Percentiles rank a stretch among this genome's conserved stretches.
Evolutionary conservation across 2,329 filamentous ascomycete genomes (phyloP).

Genomic region (Penicillium sp.): DNA sequence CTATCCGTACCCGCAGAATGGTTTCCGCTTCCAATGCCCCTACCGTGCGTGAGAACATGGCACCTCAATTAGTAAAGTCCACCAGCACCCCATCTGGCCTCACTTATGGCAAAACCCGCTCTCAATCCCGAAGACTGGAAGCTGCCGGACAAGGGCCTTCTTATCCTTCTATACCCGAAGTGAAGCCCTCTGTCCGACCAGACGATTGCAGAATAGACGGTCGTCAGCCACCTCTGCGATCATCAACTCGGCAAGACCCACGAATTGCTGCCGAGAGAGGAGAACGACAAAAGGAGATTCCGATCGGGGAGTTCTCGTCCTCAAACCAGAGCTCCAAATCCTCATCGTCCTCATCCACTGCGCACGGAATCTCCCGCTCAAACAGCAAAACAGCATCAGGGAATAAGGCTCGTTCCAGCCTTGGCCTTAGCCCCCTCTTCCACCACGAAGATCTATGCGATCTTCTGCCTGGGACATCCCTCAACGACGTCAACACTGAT

Average conservation of each 20-base stretch:
- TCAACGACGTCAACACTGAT: constrained; percentile 37
- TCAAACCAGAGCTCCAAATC: constrained; percentile 9
- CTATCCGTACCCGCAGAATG: constrained; percentile 36
- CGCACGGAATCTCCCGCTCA: constrained; percentile 20
- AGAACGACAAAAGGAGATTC: constrained; percentile 11
- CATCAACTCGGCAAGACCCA: constrained; percentile 13
- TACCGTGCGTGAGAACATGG: constrained; percentile 29
- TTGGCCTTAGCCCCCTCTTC: constrained; percentile 37
- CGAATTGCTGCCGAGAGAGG: constrained; percentile 5
- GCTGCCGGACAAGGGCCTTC: constrained; percentile 24
- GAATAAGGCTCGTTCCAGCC: constrained; percentile 31
- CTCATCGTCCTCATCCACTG: constrained; percentile 12
- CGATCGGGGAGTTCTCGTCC: constrained; percentile 9
- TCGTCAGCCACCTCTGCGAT: constrained; percentile 16
- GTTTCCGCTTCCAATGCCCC: constrained; percentile 33
- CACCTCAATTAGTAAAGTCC: constrained; percentile 28
- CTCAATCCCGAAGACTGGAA: constrained; percentile 38
- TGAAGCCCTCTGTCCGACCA: constrained; percentile 15
- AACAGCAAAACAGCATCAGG: constrained; percentile 27
- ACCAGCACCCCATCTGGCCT: constrained; percentile 31
- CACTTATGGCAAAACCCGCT: constrained; percentile 40
- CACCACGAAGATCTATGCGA: constrained; percentile 37
- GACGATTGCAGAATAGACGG: constrained; percentile 16
- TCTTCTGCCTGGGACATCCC: constrained; percentile 36
- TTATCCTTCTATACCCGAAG: constrained; percentile 17